Evolutionary conservation across 202 grass and related monocot species (phyloP), one percentile per base, ranked within the genome.

Genomic region (Schoenoplectus tabernaemontani): DNA sequence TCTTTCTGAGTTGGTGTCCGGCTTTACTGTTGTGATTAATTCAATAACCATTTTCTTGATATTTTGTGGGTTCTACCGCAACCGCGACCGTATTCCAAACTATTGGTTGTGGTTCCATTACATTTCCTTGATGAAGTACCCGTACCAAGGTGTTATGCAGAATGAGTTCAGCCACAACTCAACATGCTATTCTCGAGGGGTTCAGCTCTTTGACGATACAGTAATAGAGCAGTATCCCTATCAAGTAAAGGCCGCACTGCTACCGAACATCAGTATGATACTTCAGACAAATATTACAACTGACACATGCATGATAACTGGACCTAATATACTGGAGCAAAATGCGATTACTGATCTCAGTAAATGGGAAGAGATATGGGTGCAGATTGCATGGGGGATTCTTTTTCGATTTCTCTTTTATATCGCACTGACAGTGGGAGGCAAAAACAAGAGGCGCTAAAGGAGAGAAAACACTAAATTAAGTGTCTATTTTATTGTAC

Each of bases 81-180:
- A 84, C 4, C 74, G 84, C 16, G 84, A 85, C 64, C 60, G 91
- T 23, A 91, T 93, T 65, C 82, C 79, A 3, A n/a, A 46, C 5
- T 93, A 93, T 79, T 93, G 91, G 91, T 64, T 87, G 16, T 93
- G 86, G 88, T 88, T 93, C 76, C 91, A 93, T 76, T 91, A 91
- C 58, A 38, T 93, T 23, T 90, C 86, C 15, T 23, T 93, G 9
- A 85, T 93, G 54, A 93, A 90, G 86, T 93, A 93, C 78, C 88
- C 88, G 10, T 93, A 93, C 82, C 79, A 93, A 69, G 91, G 85
- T n/a, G 84, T 84, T 66, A 81, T 93, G 84, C 86, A 81, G 82
- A 93, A 93, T 68, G 88, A 93, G 80, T 93, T 91, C 82, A 60
- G 83, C 4, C 60, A 89, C 4, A 61, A 78, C 2, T 36, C 4